Base-by-base conservation (phyloP, 306 rosid species). In the Carpinus viminea region DNA sequence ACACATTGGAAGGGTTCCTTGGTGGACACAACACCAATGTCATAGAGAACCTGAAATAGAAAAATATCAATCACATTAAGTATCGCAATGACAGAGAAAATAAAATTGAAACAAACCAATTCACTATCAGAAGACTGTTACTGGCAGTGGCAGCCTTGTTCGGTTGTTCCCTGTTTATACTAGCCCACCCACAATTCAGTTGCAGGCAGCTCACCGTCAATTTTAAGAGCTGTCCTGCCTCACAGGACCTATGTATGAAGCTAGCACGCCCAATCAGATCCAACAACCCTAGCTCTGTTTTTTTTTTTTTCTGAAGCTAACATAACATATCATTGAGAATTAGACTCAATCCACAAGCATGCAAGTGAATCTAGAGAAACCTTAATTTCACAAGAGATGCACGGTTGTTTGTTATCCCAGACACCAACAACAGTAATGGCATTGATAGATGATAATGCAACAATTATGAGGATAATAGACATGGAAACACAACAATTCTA, bases 1-100 rank as follows among this genome's bases (percentile, higher is more conserved):
- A 95, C 98, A 84, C 98, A 95, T 76, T 92, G 92, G 87, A 95
- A 95, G 51, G 98, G 98, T 83, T 95, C 98, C 82, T 89, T 95
- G 79, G 98, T 86, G 75, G 98, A 92, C 50, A 95, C 97, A 68
- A 88, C 86, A 74, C 98, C 98, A 78, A 95, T 86, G 84, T 95
- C 98, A 66, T 83, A 91, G 73, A 92, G 97, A 87, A 92, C 98
- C 98, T 92, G 93, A 88, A 83, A 92, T 45, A 82, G 73, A 65
- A 76, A 84, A 71, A 80, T 16, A 28, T 16, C 12, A 70, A 80
- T 70, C 79, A 45, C 18, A 61, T 48, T 34, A 82, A 59, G 79
- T 68, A 65, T 45, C 26, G 68, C 50, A 79, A 57, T 71, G 75
- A 73, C 65, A 75, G 48, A 34, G 28, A 57, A 70, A 70, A 20